A percentile compares a stretch with the other conserved stretches of the same genome.
These are phyloP conservation scores for Psilocybe cubensis DNA, from an alignment of 768 basidiomycete species.

Conservation along the genomic window DNA sequence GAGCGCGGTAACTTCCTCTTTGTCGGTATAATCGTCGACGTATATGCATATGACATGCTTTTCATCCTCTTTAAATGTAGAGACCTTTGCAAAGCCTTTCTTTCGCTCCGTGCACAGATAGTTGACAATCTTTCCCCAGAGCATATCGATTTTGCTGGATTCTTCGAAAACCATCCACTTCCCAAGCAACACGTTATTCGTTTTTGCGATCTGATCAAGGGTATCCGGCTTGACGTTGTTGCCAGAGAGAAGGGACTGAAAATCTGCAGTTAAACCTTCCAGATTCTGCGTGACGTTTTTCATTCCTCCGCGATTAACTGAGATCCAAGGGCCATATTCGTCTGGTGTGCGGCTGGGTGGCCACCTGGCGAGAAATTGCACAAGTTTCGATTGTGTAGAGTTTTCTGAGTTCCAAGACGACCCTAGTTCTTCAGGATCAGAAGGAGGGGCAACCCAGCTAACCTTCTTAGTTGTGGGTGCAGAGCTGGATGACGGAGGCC, in stretches of 20 bases:
- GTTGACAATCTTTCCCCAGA: constrained; percentile 38
- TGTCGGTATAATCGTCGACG: constrained; percentile 31
- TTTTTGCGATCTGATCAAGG: constrained; percentile 37
- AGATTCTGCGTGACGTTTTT: constrained; percentile 11
- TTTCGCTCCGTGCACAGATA: constrained; percentile 29
- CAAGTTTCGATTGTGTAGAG: constrained; percentile 25
- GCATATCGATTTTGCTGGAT: constrained; percentile 30
- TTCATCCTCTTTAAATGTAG: constrained; percentile 34
- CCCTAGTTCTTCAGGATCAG: constrained; percentile 15
- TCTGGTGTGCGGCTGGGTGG: constrained; percentile 39
- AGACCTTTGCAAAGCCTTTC: constrained; percentile 38
- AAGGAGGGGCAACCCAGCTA: constrained; percentile 20
- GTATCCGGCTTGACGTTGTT: constrained; percentile 30
- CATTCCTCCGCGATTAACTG: constrained; percentile 28
- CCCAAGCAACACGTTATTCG: constrained; percentile 33
- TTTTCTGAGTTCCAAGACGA: constrained; percentile 27
- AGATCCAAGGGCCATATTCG: constrained; percentile 38
- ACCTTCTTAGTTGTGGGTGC: constrained; percentile 1
- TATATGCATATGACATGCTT: constrained; percentile 37
- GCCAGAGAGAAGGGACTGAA: constrained; percentile 23
- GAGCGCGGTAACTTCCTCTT: constrained; percentile 32
- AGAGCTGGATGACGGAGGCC: not conserved
- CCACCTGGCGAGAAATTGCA: constrained; percentile 37
- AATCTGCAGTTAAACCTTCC: constrained; percentile 18
- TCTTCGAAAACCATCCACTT: constrained; percentile 45